Conservation (phyloP, 2,329 filamentous ascomycete genomes). For the Chrysoporthe deuterocubensis region DNA sequence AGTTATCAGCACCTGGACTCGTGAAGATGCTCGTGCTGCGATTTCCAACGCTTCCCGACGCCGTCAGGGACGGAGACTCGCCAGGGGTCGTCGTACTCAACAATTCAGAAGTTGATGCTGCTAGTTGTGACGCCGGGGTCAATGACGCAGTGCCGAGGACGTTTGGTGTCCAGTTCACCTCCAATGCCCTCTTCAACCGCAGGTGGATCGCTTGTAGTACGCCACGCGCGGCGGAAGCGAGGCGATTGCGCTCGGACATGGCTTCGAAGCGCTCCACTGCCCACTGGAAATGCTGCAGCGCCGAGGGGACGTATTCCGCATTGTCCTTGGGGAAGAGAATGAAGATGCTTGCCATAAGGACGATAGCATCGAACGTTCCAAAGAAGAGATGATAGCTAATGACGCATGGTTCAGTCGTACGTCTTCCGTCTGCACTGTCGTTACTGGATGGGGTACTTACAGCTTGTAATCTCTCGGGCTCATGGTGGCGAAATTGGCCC, state of each 20-base stretch:
- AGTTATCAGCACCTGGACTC: constrained; percentile 11
- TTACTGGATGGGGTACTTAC: constrained; percentile 30
- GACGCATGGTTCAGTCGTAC: no score
- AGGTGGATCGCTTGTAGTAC: constrained; percentile 60
- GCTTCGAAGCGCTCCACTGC: constrained; percentile 61
- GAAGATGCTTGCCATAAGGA: constrained; percentile 63
- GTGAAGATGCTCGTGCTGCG: constrained; percentile 19
- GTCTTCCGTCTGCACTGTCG: neutral
- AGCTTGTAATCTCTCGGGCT: constrained; percentile 56
- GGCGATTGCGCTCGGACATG: constrained; percentile 57
- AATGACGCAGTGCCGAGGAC: neutral
- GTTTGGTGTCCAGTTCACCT: constrained; percentile 30
- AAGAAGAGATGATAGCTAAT: constrained; percentile 60
- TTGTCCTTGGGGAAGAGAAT: constrained; percentile 64
- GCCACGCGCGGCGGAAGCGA: constrained; percentile 58
- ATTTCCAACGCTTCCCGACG: constrained; percentile 25
- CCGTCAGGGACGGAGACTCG: constrained; percentile 18
- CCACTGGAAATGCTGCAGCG: constrained; percentile 62
- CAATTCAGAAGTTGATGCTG: neutral
- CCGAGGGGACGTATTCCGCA: constrained; percentile 48
- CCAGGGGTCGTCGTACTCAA: neutral
- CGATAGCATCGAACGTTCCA: constrained; percentile 66
- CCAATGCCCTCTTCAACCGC: constrained; percentile 56
- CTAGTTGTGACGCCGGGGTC: neutral
- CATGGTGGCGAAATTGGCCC: constrained; percentile 52